A percentile compares a stretch with the other conserved stretches of the same genome.
Conservation (phyloP, 352 stramenopile genomes). For the Pythium pyrilobum region DNA sequence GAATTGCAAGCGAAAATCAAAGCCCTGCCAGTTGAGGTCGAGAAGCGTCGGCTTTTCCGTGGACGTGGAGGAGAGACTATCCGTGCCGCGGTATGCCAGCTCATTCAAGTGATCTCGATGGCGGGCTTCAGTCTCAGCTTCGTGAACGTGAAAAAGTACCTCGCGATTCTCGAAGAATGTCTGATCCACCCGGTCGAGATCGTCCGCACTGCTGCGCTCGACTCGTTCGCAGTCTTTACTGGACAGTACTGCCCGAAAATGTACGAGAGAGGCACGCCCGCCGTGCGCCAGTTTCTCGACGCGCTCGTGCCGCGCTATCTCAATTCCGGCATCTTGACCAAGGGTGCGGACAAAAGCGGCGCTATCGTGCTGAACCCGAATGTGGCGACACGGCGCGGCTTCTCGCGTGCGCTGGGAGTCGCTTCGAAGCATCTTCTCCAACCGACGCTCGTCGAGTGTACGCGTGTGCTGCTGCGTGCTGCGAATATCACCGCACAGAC, state of each 20-base stretch:
- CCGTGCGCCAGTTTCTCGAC: slow-evolving; percentile 42
- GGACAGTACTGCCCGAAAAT: slow-evolving; percentile 85
- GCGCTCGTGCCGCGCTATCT: slow-evolving; percentile 61
- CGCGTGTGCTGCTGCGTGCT: slow-evolving; percentile 39
- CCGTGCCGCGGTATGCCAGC: slow-evolving; percentile 87
- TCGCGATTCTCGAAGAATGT: slow-evolving; percentile 84
- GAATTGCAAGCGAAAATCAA: slow-evolving; percentile 71
- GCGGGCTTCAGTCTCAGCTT: slow-evolving; percentile 49
- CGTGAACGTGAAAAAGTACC: slow-evolving; percentile 72
- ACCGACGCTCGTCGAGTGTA: slow-evolving; percentile 18
- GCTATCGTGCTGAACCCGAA: slow-evolving; percentile 60
- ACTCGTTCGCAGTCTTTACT: slow-evolving; percentile 83
- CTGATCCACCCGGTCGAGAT: slow-evolving; percentile 92
- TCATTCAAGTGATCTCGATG: slow-evolving; percentile 90
- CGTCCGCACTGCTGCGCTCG: slow-evolving; percentile 87
- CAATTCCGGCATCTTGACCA: slow-evolving; percentile 36
- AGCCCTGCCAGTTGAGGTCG: slow-evolving; percentile 78
- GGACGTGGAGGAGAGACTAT: slow-evolving; percentile 96
- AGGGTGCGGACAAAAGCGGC: background rate
- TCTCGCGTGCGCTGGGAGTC: slow-evolving; percentile 41
- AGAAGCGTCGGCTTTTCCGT: slow-evolving; percentile 94
- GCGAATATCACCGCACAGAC: slow-evolving; percentile 39
- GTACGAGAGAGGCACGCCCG: slow-evolving; percentile 36
- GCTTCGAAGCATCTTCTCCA: slow-evolving; percentile 33
- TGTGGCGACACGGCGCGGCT: slow-evolving; percentile 87